Percentiles rank a stretch among this genome's conserved stretches.
phyloP scores from a whole-genome alignment of 257 asterid species.

The Solanum pinnatisectum region DNA sequence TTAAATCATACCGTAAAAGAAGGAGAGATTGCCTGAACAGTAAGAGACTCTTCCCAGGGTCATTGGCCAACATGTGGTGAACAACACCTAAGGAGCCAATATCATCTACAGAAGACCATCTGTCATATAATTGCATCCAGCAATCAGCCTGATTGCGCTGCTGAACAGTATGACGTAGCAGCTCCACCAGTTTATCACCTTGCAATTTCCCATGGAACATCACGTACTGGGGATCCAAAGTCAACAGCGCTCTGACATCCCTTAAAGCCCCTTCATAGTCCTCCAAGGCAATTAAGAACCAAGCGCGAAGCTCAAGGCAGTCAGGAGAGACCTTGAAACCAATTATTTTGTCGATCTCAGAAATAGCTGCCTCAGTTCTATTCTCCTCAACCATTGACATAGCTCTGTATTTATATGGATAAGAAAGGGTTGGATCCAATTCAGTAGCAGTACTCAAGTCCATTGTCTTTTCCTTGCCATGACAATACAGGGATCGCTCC shows the following conservation, averaged over 20 bases:
- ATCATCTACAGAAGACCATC: slow-evolving; percentile 95
- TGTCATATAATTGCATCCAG: slow-evolving; percentile 86
- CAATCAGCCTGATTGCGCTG: slow-evolving; percentile 89
- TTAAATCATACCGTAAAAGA: slow-evolving; percentile 48
- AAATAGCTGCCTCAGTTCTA: slow-evolving; percentile 45
- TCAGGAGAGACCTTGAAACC: slow-evolving; percentile 85
- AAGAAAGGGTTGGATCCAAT: slow-evolving; percentile 83
- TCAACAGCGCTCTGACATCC: slow-evolving; percentile 71
- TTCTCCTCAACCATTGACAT: slow-evolving; percentile 53
- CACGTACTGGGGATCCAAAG: slow-evolving; percentile 73
- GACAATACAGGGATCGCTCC: slow-evolving; percentile 72
- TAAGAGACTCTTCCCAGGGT: slow-evolving; percentile 80
- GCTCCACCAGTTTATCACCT: slow-evolving; percentile 68
- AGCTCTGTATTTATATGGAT: slow-evolving; percentile 80
- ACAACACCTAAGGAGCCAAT: slow-evolving; percentile 92
- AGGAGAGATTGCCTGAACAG: slow-evolving; percentile 86
- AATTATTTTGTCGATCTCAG: slow-evolving; percentile 68
- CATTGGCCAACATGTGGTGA: slow-evolving; percentile 86
- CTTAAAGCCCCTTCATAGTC: slow-evolving; percentile 75
- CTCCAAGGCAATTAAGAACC: slow-evolving; percentile 63
- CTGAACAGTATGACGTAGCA: slow-evolving; percentile 47
- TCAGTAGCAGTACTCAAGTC: slow-evolving; percentile 78
- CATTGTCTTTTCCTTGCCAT: slow-evolving; percentile 59
- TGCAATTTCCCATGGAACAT: slow-evolving; percentile 79
- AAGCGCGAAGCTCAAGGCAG: slow-evolving; percentile 94